Evolutionary conservation across 495 filamentous ascomycete species (phyloP).

Genomic region (Wilcoxina mikolae): DNA sequence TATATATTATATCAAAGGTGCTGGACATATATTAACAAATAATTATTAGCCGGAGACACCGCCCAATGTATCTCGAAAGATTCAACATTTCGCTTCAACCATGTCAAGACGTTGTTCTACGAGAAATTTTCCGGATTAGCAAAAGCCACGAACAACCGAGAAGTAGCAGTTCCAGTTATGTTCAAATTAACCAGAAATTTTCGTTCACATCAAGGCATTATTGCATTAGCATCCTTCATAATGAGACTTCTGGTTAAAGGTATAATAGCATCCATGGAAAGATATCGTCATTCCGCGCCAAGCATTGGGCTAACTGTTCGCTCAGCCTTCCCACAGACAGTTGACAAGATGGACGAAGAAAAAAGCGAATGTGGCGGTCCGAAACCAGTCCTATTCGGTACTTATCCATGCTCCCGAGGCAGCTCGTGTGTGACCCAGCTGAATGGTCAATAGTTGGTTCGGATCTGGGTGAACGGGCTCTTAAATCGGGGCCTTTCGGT

Average conservation of each 20-base stretch:
- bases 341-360: slow-evolving; percentile 34
- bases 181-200: slow-evolving; percentile 32
- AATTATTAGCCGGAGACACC: slow-evolving; percentile 36
- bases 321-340: slow-evolving; percentile 32
- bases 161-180: slow-evolving; percentile 21
- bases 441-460: no score
- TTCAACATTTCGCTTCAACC: slow-evolving; percentile 33
- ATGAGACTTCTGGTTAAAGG: slow-evolving; percentile 29
- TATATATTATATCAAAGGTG: no score
- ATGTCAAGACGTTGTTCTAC: slow-evolving; percentile 33
- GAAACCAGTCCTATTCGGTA: slow-evolving; percentile 32
- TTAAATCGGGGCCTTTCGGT: slow-evolving; percentile 29
- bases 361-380: slow-evolving; percentile 30
- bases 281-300: no score
- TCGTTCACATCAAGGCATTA: slow-evolving; percentile 35
- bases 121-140: slow-evolving; percentile 24
- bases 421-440: no score
- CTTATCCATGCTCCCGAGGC: no score
- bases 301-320: no score
- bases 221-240: slow-evolving; percentile 32
- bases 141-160: slow-evolving; percentile 11
- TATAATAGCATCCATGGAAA: no score
- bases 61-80: slow-evolving; percentile 37
- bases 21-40: no score
- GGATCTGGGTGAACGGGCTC: slow-evolving; percentile 16